A percentile compares a stretch with the other conserved stretches of the same genome.
Evolutionary conservation across 2,329 filamentous ascomycete species (phyloP).

Genomic region (Arthrinium phaeospermum): DNA sequence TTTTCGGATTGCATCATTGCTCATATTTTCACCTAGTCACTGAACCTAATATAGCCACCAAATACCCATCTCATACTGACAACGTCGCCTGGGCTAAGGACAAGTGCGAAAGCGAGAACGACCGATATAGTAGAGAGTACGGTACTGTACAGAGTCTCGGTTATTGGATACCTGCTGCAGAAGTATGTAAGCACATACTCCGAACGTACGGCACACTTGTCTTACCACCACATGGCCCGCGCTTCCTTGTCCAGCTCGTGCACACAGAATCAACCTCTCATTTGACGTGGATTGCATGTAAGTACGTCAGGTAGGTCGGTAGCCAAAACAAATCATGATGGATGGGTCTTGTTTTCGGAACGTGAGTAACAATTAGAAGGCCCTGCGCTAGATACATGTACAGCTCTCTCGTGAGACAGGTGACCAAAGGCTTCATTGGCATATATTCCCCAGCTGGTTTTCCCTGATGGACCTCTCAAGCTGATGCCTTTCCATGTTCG

Average conservation of each 20-base stretch:
- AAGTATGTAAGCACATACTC: background rate
- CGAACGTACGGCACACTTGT: background rate
- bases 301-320: too few relatives aligned
- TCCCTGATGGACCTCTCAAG: background rate
- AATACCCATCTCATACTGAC: background rate
- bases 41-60: background rate
- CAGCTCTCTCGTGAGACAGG: conserved; percentile 8
- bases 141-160: background rate
- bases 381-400: conserved; percentile 19
- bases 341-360: background rate
- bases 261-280: background rate
- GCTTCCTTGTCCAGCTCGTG: background rate
- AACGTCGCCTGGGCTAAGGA: background rate
- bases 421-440: conserved; percentile 1
- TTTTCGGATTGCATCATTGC: conserved; percentile 20
- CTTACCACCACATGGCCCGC: background rate
- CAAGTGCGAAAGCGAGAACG: background rate
- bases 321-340: background rate
- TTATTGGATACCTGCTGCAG: background rate
- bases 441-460: background rate
- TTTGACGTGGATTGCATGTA: background rate
- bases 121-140: background rate
- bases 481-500: conserved; percentile 15
- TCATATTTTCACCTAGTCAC: conserved; percentile 12
- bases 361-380: conserved; percentile 20